Base-by-base conservation (phyloP, 768 basidiomycete species). In the Pleurotus eryngii region DNA sequence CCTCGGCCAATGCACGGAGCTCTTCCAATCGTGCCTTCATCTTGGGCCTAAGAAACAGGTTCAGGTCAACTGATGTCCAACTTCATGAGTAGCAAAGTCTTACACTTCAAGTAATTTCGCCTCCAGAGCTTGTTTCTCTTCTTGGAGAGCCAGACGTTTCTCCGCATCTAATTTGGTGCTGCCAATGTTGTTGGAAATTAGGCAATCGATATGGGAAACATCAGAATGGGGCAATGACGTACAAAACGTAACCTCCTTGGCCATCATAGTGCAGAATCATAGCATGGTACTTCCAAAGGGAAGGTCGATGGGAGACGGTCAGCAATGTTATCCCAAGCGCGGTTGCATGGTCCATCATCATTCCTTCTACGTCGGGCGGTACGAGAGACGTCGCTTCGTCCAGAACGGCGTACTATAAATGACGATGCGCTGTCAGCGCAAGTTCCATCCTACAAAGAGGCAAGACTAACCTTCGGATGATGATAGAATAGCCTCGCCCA, bases 401-500 rank as follows among this genome's bases (percentile, higher is more conserved):
- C 48, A 98, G 77, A 57, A 98, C 94, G 9, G 95, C 96, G 64
- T 96, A 98, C 93, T 95, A 63, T 14, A 20, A 59, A 60, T 38
- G 57, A 53, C 39, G 39, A 27, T 39, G 3, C 22, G 46, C 37
- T 18, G 5, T 20, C 22, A 18, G 8, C 18, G 12, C 17, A 27
- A 49, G 46, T 37, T 15, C 3, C 45, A 38, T 18, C 45, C 51
- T 17, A 62, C 11, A 26, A 54, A 9, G 30, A 9, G 30, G n/a
- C 8, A 40, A 14, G 3, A 67, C 78, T 61, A 60, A 86, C 93
- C 81, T 93, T 95, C 8, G 96, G 96, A 57, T 81, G 77, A 67
- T 98, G 96, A 70, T 99, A 99, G 68, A 98, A 99, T 63, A 99
- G 70, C 63, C 96, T 77, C 11, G 94, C 96, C 94, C 96, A 98